These are phyloP conservation scores for Neocucurbitaria cava DNA, from an alignment of 2,329 filamentous ascomycete genomes.

Conservation along the genomic window DNA sequence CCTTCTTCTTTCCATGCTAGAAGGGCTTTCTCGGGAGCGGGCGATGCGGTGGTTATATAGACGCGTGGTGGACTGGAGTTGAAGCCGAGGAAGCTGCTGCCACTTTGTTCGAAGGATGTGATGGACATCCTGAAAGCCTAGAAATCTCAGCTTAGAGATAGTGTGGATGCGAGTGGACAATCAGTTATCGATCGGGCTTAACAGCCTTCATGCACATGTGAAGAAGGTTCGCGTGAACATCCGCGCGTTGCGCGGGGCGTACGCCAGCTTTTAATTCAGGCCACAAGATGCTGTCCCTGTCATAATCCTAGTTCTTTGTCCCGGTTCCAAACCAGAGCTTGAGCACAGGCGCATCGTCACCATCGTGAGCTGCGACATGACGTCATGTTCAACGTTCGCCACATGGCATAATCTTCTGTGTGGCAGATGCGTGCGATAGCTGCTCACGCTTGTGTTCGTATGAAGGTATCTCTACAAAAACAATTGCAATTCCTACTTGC, in stretches of 20 bases:
- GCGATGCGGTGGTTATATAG: conserved; percentile 49
- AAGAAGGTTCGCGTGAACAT: not conserved
- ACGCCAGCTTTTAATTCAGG: conserved; percentile 9
- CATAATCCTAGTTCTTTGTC: conserved; percentile 18
- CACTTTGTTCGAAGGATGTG: conserved; percentile 31
- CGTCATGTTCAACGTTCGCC: not conserved
- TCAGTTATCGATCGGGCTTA: not conserved
- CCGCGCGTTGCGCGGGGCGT: conserved; percentile 7
- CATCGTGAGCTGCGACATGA: not conserved
- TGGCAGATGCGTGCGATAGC: not conserved
- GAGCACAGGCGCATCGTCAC: conserved; percentile 4
- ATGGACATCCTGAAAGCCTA: conserved; percentile 31
- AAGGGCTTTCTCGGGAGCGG: conserved; percentile 48
- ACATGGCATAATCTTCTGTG: not conserved
- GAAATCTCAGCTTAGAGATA: not conserved
- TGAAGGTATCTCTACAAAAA: too few relatives aligned
- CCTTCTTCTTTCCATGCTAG: conserved; percentile 53
- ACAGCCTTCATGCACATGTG: not conserved
- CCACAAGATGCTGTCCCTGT: conserved; percentile 14
- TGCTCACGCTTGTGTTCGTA: not conserved
- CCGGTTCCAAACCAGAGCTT: conserved; percentile 14
- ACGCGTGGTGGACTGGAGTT: conserved; percentile 47
- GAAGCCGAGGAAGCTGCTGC: conserved; percentile 47
- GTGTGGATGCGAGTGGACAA: not conserved
- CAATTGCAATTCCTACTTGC: too few relatives aligned